Evolutionary conservation across 2,329 filamentous ascomycete species (phyloP).

Genomic region (Penicillium capsulatum): DNA sequence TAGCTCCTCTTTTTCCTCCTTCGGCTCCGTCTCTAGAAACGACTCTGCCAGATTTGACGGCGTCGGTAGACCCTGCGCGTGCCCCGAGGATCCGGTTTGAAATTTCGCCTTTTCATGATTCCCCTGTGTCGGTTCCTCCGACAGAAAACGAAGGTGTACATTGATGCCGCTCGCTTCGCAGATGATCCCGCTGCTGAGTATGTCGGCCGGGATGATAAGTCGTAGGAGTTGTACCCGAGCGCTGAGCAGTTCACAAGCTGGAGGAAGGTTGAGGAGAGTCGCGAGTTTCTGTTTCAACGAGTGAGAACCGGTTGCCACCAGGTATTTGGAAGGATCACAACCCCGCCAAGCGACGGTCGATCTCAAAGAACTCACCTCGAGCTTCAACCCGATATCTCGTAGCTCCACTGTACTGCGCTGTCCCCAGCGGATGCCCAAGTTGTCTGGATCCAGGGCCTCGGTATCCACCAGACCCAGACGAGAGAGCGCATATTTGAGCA

Average conservation of each 20-base stretch:
- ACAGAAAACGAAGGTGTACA: slow-evolving; percentile 58
- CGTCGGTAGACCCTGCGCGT: slow-evolving; percentile 46
- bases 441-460: slow-evolving; percentile 78
- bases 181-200: slow-evolving; percentile 77
- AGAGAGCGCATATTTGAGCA: slow-evolving; percentile 80
- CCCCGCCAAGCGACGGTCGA: neutral
- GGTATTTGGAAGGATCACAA: too few species aligned
- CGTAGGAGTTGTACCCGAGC: slow-evolving; percentile 73
- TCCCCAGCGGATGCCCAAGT: slow-evolving; percentile 77
- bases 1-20: slow-evolving; percentile 54
- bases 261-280: slow-evolving; percentile 67
- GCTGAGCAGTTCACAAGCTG: slow-evolving; percentile 64
- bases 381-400: slow-evolving; percentile 74
- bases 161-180: slow-evolving; percentile 79
- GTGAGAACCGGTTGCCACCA: slow-evolving; percentile 18
- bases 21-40: slow-evolving; percentile 56
- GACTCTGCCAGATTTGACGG: slow-evolving; percentile 58
- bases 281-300: slow-evolving; percentile 65
- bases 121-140: slow-evolving; percentile 33
- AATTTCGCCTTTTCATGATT: slow-evolving; percentile 27
- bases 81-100: slow-evolving; percentile 15
- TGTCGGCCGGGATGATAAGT: slow-evolving; percentile 80
- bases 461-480: slow-evolving; percentile 83
- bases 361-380: slow-evolving; percentile 56
- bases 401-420: slow-evolving; percentile 80